These are phyloP conservation scores for Metarhizium rileyi DNA, from an alignment of 2,329 filamentous ascomycete genomes.

Conservation along the genomic window DNA sequence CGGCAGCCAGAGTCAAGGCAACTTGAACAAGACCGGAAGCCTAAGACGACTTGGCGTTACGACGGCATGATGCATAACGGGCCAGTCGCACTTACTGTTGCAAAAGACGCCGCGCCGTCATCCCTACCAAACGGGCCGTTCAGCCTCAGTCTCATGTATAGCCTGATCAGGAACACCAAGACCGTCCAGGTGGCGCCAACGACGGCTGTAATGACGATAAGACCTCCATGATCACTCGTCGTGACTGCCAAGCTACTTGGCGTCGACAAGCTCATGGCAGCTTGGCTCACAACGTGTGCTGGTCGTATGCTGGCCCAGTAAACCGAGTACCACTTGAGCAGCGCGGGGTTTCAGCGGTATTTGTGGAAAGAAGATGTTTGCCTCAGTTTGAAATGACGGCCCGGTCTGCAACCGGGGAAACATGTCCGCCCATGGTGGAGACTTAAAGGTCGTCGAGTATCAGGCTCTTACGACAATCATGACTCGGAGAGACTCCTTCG, in stretches of 20 bases:
- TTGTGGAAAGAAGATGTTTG: too few species aligned
- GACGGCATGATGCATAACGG: too few species aligned
- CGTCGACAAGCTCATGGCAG: not conserved
- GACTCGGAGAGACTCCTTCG: too few species aligned
- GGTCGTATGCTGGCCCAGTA: not conserved
- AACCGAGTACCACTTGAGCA: not conserved
- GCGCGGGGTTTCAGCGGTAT: too few species aligned
- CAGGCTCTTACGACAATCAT: too few species aligned
- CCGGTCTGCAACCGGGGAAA: too few species aligned
- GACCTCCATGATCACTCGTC: conserved; percentile 8
- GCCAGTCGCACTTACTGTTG: conserved; percentile 10
- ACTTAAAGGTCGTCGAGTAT: not conserved
- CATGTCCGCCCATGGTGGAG: too few species aligned
- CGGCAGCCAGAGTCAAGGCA: conserved; percentile 4
- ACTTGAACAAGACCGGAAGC: conserved; percentile 7
- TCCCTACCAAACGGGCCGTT: conserved; percentile 10
- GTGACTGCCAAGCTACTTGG: conserved; percentile 5
- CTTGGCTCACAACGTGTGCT: not conserved
- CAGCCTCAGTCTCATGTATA: conserved; percentile 10
- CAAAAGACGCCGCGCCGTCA: conserved; percentile 8
- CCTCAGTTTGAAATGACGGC: too few species aligned
- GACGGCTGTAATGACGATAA: conserved; percentile 10
- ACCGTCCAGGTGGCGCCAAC: conserved; percentile 11
- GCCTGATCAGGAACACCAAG: conserved; percentile 9
- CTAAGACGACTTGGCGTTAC: conserved; percentile 1